These are phyloP conservation scores for Nicotiana obtusifolia DNA, from an alignment of 257 asterid species.

Conservation along the genomic window DNA sequence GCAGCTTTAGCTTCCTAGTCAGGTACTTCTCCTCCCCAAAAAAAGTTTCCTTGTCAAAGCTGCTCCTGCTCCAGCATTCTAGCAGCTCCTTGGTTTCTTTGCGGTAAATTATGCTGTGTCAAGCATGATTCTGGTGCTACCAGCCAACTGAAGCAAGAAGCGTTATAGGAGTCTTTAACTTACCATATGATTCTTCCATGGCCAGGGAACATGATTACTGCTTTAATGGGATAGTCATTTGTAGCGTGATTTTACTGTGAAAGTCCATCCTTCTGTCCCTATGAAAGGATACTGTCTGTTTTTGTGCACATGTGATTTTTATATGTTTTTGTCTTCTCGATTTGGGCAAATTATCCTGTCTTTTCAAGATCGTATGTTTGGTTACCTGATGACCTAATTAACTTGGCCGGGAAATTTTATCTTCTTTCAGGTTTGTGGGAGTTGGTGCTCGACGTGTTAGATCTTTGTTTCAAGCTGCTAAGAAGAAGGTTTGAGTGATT, in stretches of 20 bases:
- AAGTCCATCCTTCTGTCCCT: neutral
- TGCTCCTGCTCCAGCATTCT: slow-evolving; percentile 4
- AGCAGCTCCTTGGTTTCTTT: neutral
- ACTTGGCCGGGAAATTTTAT: neutral
- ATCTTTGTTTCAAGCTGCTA: slow-evolving; percentile 97
- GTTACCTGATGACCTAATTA: slow-evolving; percentile 5
- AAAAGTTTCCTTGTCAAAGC: neutral
- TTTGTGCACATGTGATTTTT: neutral
- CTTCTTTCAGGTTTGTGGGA: slow-evolving; percentile 81
- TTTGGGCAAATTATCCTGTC: neutral
- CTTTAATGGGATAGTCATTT: neutral
- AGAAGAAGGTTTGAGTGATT: slow-evolving; percentile 57
- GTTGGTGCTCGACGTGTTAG: slow-evolving; percentile 99
- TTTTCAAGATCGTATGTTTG: neutral
- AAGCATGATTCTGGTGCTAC: neutral
- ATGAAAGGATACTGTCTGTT: neutral
- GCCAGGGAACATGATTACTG: neutral
- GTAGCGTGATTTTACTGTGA: neutral
- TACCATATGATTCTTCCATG: neutral
- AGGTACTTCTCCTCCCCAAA: neutral
- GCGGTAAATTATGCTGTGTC: neutral
- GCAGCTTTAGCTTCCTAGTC: slow-evolving; percentile 1
- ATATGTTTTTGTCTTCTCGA: neutral
- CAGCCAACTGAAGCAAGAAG: neutral
- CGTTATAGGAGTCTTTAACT: neutral